Evolutionary conservation across 306 rosid species (phyloP), one percentile per base, ranked within the genome.

Genomic region (Datisca glomerata): DNA sequence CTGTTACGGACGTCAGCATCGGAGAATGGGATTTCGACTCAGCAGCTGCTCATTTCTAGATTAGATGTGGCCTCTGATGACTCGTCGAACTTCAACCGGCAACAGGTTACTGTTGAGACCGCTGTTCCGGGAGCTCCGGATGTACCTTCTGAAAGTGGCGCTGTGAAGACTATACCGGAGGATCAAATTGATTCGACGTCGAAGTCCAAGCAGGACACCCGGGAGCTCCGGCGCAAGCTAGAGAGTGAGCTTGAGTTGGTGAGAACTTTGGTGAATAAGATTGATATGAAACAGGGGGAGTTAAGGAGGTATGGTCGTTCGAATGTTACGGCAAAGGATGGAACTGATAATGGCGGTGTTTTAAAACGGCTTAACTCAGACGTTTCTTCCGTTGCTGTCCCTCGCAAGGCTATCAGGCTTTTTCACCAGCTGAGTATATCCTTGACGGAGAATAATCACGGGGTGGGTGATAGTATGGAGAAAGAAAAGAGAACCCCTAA

Each of bases 401-500:
- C 77, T 8, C 61, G 61, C 13, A 61, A 70, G 56, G 25, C 39
- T 67, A 22, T 57, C 9, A 66, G 92, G 64, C 77, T 85, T 51
- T 55, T 71, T 64, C 75, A 67, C 53, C 92, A 71, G 55, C 56
- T 86, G 65, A 76, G 70, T 63, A n/a, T 82, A 38, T 63, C 87
- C 0, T 49, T 79, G 56, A 43, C 73, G 38, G 87, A 73, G 66
- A 81, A 79, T 64, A 83, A 74, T 60, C 81, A 66, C 1, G 85
- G 75, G 14, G 51, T 48, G 27, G 19, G 60, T 76, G 94, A 75
- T 55, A 63, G 10, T 58, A 64, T 81, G 65, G 94, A 86, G 72
- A 86, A 80, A 63, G 96, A 86, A 61, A 86, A 86, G 81, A 76
- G 96, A 55, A 86, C 78, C 12, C 96, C 96, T 2, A 86, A 86